These are phyloP conservation scores for Ophiostoma quercus DNA, from an alignment of 2,329 filamentous ascomycete species.

Conservation along the genomic window DNA sequence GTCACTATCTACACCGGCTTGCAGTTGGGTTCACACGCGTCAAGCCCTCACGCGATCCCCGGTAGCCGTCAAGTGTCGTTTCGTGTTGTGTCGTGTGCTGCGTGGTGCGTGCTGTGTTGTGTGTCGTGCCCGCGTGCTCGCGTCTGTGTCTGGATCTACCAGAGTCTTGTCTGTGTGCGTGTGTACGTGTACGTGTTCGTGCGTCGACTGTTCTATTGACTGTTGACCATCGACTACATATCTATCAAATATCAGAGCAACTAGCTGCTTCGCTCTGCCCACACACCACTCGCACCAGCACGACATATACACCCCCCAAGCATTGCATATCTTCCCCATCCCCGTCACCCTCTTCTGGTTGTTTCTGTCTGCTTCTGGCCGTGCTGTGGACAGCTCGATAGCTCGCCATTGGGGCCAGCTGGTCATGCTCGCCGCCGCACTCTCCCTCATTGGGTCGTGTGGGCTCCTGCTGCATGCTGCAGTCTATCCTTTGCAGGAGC, in stretches of 20 bases:
- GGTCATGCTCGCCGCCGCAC: slow-evolving; percentile 15
- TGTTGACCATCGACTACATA: slow-evolving; percentile 5
- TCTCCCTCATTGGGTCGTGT: slow-evolving; percentile 17
- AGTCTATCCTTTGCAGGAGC: slow-evolving; percentile 8
- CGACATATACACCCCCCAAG: slow-evolving; percentile 10
- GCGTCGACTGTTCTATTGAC: background rate
- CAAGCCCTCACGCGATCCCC: background rate
- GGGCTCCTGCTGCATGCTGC: slow-evolving; percentile 16
- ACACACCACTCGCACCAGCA: slow-evolving; percentile 19
- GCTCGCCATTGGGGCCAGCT: slow-evolving; percentile 22
- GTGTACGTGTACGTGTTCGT: slow-evolving; percentile 15
- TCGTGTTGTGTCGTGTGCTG: background rate
- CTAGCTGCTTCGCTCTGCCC: slow-evolving; percentile 11
- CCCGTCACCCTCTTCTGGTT: background rate
- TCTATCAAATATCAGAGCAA: slow-evolving; percentile 8
- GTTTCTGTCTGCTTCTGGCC: background rate
- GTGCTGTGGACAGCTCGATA: background rate
- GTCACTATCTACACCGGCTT: background rate
- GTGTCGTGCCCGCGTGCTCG: slow-evolving; percentile 6
- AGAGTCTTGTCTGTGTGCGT: background rate
- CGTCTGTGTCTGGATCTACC: slow-evolving; percentile 3
- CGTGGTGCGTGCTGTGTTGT: background rate
- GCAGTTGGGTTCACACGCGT: background rate
- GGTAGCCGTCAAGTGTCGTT: background rate
- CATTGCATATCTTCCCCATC: slow-evolving; percentile 12